Evolutionary conservation across 139 green algal genomes (phyloP).

Genomic region (Gonium pectorale): DNA sequence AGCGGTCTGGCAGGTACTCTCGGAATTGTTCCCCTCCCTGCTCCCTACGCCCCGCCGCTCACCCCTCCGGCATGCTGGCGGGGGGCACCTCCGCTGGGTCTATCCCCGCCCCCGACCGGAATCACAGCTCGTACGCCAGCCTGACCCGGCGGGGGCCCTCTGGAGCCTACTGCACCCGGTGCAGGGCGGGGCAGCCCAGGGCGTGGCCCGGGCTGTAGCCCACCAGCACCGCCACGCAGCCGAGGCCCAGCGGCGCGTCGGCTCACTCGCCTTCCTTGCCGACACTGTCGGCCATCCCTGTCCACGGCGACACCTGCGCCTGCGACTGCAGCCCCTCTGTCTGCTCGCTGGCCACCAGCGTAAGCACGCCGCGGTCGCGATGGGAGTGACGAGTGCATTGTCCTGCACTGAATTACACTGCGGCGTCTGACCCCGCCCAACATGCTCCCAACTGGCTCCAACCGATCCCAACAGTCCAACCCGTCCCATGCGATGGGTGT

Average conservation of each 20-base stretch:
- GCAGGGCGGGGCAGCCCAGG: neutral
- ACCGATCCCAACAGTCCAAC: too few species aligned
- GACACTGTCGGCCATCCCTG: neutral
- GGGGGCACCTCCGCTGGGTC: neutral
- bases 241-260: slow-evolving; percentile 5
- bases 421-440: too few species aligned
- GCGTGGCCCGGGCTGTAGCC: slow-evolving; percentile 1
- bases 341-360: neutral
- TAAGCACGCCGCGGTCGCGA: slow-evolving; percentile 10
- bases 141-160: neutral
- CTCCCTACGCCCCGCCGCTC: too few species aligned
- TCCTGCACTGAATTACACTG: too few species aligned
- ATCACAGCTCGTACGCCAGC: neutral
- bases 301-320: neutral
- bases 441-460: too few species aligned
- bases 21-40: too few species aligned
- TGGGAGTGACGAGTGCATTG: too few species aligned
- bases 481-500: slow-evolving; percentile 1
- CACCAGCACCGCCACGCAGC: neutral
- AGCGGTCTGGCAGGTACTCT: too few species aligned
- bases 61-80: too few species aligned
- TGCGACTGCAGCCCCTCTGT: neutral
- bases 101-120: neutral
- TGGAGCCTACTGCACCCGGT: neutral
- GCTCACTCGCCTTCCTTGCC: neutral